phyloP scores from a whole-genome alignment of 208 protist species.

The Trypanosoma rangeli region DNA sequence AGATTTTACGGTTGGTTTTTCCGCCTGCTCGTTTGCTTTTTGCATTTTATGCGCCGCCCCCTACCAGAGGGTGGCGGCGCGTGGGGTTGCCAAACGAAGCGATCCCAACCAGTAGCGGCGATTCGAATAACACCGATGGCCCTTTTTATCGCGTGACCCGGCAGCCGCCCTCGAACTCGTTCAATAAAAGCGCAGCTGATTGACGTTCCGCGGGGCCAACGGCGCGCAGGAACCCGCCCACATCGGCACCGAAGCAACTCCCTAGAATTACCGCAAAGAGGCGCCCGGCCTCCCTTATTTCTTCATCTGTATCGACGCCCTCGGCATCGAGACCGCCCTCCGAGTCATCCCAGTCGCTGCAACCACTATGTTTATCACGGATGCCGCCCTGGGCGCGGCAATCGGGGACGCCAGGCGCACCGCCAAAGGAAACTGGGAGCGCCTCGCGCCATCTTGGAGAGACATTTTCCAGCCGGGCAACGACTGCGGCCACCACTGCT shows the following conservation, averaged over 20 bases:
- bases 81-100: no score
- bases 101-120: no score
- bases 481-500: not conserved
- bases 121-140: not conserved
- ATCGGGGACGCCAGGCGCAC: not conserved
- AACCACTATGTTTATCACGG: not conserved
- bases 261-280: not conserved
- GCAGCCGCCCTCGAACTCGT: no score
- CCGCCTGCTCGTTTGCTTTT: no score
- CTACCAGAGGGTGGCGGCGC: no score
- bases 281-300: slow-evolving; percentile 14
- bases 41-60: no score
- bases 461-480: slow-evolving; percentile 19
- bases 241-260: not conserved
- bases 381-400: not conserved
- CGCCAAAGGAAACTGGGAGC: not conserved
- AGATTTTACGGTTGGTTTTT: no score
- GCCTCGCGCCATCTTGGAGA: slow-evolving; percentile 8
- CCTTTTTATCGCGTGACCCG: not conserved
- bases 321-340: slow-evolving; percentile 12
- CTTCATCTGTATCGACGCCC: slow-evolving; percentile 11
- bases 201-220: not conserved
- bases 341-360: slow-evolving; percentile 19
- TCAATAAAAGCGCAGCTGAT: not conserved
- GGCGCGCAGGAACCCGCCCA: not conserved